Conservation (phyloP, 140 eudicot species). For the Stevia rebaudiana region DNA sequence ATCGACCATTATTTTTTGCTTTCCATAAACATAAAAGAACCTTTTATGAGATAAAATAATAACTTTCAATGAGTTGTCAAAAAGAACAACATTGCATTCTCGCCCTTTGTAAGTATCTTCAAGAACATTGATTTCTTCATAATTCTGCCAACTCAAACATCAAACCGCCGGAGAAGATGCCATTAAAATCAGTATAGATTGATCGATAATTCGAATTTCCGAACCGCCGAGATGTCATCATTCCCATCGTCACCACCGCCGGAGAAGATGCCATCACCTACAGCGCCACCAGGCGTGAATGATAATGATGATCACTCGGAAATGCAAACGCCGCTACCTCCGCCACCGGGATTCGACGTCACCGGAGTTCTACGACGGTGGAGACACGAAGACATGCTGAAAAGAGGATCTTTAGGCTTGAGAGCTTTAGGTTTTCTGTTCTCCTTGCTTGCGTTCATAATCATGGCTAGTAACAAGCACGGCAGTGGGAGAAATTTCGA, state of each 20-base stretch:
- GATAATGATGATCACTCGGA: not conserved
- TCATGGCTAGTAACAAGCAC: conserved; percentile 79
- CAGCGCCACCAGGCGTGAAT: conserved; percentile 23
- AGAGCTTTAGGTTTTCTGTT: conserved; percentile 47
- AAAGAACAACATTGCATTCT: conserved; percentile 19
- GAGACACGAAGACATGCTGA: conserved; percentile 61
- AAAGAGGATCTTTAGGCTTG: conserved; percentile 41
- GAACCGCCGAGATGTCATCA: conserved; percentile 1
- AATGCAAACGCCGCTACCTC: conserved; percentile 26
- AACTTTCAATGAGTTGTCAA: conserved; percentile 22
- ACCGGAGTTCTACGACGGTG: conserved; percentile 44
- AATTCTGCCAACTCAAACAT: not conserved
- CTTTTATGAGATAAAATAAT: not conserved
- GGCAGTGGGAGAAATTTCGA: conserved; percentile 65
- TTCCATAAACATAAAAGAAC: no score
- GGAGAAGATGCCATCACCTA: conserved; percentile 15
- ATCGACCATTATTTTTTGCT: no score
- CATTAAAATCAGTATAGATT: not conserved
- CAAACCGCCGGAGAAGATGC: conserved; percentile 3
- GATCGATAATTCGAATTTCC: not conserved
- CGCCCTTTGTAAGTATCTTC: conserved; percentile 19
- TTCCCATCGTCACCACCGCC: conserved; percentile 23
- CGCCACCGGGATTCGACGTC: conserved; percentile 37
- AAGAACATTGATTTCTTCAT: conserved; percentile 5
- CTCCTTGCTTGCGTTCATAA: conserved; percentile 67